Evolutionary conservation across 441 rosid genomes (phyloP), one percentile per base, ranked within the genome.

Genomic region (Sinapis alba): DNA sequence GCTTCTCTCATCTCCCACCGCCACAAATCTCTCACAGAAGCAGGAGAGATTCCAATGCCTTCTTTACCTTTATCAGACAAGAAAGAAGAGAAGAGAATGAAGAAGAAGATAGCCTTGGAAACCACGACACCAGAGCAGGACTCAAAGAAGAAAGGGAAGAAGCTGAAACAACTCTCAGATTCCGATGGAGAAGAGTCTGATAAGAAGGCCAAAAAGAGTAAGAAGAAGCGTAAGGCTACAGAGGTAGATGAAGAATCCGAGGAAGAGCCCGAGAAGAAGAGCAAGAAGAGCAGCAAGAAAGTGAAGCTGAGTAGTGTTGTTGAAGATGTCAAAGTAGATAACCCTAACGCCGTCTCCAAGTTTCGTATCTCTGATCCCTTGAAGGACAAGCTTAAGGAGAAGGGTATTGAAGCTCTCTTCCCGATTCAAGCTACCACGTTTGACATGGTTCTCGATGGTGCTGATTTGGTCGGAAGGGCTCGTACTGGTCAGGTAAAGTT

Each of bases 361-460:
- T 93, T 90, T 65, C 82, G 96, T 18, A 90, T 91, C 65, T 90
- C 98, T 1, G 88, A 69, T 62, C 84, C 88, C 4, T 47, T 93
- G 84, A 89, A 83, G 69, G 84, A 80, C 83, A 91, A 86, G 79
- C 83, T 92, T 47, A 89, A 85, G 80, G 82, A 83, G 57, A 94
- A 85, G 65, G 95, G 91, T 66, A 96, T 93, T 7, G 91, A 87
- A 82, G 74, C 90, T 0, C 73, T 96, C 76, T 96, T 96, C 61
- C 97, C 98, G 1, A 96, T 93, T 82, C 98, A 93, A 77, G 98
- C 99, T 16, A 79, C 56, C 80, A 96, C 97, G 1, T 96, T 90
- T 56, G 80, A 86, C 68, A 91, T 81, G 76, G 73, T 96, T 74
- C 87, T 88, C 8, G 87, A 84, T 57, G 99, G 97, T 26, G 79